Evolutionary conservation across 2,329 filamentous ascomycete genomes (phyloP), one percentile per base, ranked within the genome.

Genomic region (Emydomyces testavorans): DNA sequence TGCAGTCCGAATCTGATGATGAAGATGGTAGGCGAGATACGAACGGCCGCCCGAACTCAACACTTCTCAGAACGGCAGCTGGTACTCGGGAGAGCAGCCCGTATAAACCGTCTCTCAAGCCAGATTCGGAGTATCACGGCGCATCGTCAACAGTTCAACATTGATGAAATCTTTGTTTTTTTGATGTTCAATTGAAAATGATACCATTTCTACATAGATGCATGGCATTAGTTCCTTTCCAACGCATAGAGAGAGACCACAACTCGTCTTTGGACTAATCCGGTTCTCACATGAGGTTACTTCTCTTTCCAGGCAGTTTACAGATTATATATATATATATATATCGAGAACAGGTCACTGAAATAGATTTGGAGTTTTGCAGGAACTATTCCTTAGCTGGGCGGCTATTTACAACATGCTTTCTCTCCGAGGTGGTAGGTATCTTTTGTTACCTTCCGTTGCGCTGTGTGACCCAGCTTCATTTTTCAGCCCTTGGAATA

Each of bases 1-100:
- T 29, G 11, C 41, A 49, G 18, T 11, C 24, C 6, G 50, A 52
- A 2, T 52, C 50, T 3, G 52, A 54, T 31, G 42, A 44, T 18
- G 52, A 54, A 10, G 35, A 38, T 6, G 34, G 37, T 15, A 20
- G n/a, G 34, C 34, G 20, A 8, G 34, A 20, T 46, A 7, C 36
- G 6, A 10, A 34, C 26, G 20, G 31, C 11, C 6, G 6, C 20
- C 23, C 29, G 15, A 45, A 23, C 24, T 32, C 45, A 1, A 36
- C 24, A 11, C n/a, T 38, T 13, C 24, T 47, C 6, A 40, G 44
- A 16, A 21, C 35, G 5, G 28, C 41, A 15, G 29, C 18, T 18
- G 26, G 11, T 37, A 40, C 18, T 6, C 36, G 34, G 8, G 41
- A 40, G 10, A 21, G n/a, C 18, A 43, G 26, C 7, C 35, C 26